Evolutionary conservation across 192 early-diverging fungal genomes (phyloP), one percentile per base, ranked within the genome.

Genomic region (Fimicolochytrium jonesii): DNA sequence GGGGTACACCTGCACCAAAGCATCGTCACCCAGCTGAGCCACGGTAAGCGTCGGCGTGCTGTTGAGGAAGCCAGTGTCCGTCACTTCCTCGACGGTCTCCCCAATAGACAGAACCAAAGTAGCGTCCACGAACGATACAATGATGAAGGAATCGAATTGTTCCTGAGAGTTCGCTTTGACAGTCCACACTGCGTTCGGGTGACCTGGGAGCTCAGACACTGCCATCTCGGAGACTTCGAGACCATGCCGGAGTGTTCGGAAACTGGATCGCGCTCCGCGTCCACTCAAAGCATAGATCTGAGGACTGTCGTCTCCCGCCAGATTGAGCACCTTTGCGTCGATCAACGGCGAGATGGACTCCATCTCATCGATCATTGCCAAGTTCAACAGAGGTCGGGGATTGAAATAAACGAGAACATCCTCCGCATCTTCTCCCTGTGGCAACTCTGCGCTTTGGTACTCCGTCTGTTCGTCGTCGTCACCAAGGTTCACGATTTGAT

Each of bases 221-320:
- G 92, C 95, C 67, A 98, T 84, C 68, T 99, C 97, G 3, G 85
- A 76, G 0, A 90, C 90, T 57, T 98, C 93, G 32, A 95, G 72
- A 7, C 95, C 97, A 71, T 96, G 93, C 20, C 93, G 77, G 61
- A 96, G 74, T 57, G 95, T 92, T 45, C 89, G 75, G 67, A 99
- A 92, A 31, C 90, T 76, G 7, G 90, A 87, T 30, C 83, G 72
- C 9, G 87, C 74, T 2, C 93, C 91, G 29, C 85, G 79, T 6
- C 97, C 97, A 68, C 90, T 88, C 18, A 94, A 59, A 6, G 88
- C 82, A 66, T 94, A 99, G 33, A 99, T 85, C 75, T 98, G 95
- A 30, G 97, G 95, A 2, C 91, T 86, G 28, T 93, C 91, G 50
- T 98, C 97, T 15, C 88, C 86, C 0, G 89, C 83, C 26, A 98